Conservation (phyloP, 345 rosid species). For the Geranium rotundifolium region DNA sequence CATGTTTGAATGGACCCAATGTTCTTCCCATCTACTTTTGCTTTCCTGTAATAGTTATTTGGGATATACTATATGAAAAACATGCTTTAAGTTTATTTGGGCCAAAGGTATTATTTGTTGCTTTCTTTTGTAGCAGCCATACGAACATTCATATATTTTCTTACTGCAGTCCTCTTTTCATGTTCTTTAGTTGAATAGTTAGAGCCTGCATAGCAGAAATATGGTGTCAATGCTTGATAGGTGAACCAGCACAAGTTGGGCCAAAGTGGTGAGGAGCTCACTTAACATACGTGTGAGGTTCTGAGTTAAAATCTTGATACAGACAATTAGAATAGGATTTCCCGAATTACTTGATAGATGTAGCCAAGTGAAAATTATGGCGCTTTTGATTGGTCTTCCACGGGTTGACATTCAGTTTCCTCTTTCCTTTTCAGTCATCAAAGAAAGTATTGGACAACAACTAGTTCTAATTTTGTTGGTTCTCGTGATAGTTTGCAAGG, state of each 20-base stretch:
- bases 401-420: neutral
- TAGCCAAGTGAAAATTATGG: neutral
- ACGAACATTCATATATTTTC: neutral
- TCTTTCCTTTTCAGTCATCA: neutral
- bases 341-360: no score
- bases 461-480: neutral
- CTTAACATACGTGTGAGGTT: no score
- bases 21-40: neutral
- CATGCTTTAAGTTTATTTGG: neutral
- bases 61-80: no score
- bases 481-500: neutral
- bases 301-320: no score
- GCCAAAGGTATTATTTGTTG: neutral
- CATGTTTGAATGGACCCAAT: neutral
- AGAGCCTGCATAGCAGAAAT: neutral
- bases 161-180: neutral
- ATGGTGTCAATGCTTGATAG: neutral
- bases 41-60: neutral
- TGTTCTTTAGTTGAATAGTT: neutral
- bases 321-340: no score
- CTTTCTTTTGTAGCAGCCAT: neutral
- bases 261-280: no score
- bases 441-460: neutral
- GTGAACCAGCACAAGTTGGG: no score
- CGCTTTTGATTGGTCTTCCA: neutral